These are phyloP conservation scores for Datisca glomerata DNA, from an alignment of 306 rosid genomes.

Conservation along the genomic window DNA sequence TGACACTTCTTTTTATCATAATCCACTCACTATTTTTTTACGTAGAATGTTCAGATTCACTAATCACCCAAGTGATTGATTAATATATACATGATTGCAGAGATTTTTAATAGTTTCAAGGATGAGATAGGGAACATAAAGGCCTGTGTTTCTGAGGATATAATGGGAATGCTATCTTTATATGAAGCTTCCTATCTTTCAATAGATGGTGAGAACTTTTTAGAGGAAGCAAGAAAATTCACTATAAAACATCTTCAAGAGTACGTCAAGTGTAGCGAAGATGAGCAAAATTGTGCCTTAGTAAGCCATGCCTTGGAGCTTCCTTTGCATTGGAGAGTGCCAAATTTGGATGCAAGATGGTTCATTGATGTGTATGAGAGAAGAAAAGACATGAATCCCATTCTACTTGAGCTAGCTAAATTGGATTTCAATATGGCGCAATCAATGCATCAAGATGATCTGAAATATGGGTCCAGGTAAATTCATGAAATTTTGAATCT, in stretches of 20 bases:
- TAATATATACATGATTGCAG: background rate
- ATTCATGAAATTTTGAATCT: background rate
- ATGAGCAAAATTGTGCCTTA: background rate
- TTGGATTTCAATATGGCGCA: slow-evolving; percentile 3
- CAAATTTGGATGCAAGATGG: slow-evolving; percentile 3
- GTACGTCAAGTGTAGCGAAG: background rate
- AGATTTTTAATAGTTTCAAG: slow-evolving; percentile 2
- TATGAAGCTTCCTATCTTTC: slow-evolving; percentile 12
- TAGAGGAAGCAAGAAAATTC: slow-evolving; percentile 14
- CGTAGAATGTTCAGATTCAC: background rate
- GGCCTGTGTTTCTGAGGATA: background rate
- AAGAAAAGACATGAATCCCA: background rate
- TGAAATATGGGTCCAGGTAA: slow-evolving; percentile 3
- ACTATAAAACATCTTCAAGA: background rate
- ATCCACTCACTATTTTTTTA: too few relatives aligned
- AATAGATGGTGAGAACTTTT: background rate
- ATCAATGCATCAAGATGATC: slow-evolving; percentile 1
- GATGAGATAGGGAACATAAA: slow-evolving; percentile 1
- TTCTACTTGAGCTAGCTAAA: slow-evolving; percentile 10
- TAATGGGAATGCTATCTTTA: slow-evolving; percentile 4
- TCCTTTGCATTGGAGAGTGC: slow-evolving; percentile 16
- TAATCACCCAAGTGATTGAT: background rate
- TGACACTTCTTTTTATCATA: too few relatives aligned
- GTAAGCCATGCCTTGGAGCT: slow-evolving; percentile 8
- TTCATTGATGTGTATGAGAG: slow-evolving; percentile 8